Conservation (phyloP, 1,284 basidiomycete genomes). For the Flammula alnicola region DNA sequence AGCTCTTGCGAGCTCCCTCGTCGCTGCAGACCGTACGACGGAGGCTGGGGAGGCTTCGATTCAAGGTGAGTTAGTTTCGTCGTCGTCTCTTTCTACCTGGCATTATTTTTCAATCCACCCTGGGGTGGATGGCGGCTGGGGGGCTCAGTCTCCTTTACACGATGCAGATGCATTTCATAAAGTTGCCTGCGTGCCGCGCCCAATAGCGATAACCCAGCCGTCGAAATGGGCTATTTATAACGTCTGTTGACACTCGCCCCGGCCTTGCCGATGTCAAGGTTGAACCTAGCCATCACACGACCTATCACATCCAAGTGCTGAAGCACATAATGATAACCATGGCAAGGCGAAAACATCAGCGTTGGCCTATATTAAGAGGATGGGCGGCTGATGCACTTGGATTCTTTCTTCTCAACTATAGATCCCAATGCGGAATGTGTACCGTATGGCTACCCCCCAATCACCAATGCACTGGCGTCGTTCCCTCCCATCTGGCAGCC, state of each 20-base stretch:
- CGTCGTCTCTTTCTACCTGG: background rate
- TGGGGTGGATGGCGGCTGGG: background rate
- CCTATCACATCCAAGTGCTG: background rate
- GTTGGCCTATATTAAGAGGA: background rate
- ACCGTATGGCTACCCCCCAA: conserved; percentile 5
- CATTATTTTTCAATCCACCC: background rate
- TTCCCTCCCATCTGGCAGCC: conserved; percentile 10
- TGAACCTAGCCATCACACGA: too few species aligned
- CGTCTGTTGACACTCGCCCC: background rate
- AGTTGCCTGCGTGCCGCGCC: too few species aligned
- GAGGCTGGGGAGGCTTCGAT: conserved; percentile 4
- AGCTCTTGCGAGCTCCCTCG: too few species aligned
- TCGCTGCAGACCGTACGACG: conserved; percentile 3
- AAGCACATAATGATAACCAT: background rate
- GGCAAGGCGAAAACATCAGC: background rate
- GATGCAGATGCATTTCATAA: too few species aligned
- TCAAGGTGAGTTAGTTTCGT: background rate
- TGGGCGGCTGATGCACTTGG: background rate
- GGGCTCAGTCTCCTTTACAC: too few species aligned
- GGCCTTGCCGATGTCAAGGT: background rate
- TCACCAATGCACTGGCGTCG: background rate
- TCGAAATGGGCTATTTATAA: too few species aligned
- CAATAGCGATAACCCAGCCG: too few species aligned
- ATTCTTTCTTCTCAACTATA: background rate
- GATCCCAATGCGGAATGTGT: conserved; percentile 7